Evolutionary conservation across 2,329 filamentous ascomycete species (phyloP).

Genomic region (Pyrenophora tritici-repentis): DNA sequence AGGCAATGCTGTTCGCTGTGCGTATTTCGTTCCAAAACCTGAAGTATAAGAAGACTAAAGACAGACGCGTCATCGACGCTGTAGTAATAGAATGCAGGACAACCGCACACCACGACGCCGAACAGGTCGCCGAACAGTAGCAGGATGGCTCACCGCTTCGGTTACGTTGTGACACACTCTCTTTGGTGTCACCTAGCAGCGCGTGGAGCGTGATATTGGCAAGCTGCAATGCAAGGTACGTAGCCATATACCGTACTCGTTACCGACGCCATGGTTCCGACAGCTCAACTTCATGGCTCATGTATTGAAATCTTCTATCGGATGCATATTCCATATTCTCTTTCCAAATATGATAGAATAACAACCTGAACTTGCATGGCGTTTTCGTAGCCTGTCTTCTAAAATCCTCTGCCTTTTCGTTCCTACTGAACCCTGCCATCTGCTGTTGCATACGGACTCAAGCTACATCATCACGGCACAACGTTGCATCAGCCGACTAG

Average conservation of each 20-base stretch:
- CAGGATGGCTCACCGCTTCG: slow-evolving; percentile 16
- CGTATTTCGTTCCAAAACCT: no score
- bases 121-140: slow-evolving; percentile 7
- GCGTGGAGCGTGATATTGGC: slow-evolving; percentile 11
- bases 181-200: slow-evolving; percentile 9
- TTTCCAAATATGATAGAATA: not conserved
- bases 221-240: slow-evolving; percentile 20
- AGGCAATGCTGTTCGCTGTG: no score
- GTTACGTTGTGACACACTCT: slow-evolving; percentile 7
- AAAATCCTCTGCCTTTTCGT: no score
- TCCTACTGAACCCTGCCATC: not conserved
- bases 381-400: not conserved
- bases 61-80: not conserved
- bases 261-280: slow-evolving; percentile 1
- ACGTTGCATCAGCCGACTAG: no score
- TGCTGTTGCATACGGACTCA: no score
- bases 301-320: not conserved
- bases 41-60: not conserved
- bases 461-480: no score
- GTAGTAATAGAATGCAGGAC: not conserved
- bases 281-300: not conserved
- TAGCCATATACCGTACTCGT: not conserved
- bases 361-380: no score
- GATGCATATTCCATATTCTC: not conserved
- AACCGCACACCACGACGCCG: not conserved